Conservation (phyloP, 768 basidiomycete species). For the Phylloporus rhodoxanthus region DNA sequence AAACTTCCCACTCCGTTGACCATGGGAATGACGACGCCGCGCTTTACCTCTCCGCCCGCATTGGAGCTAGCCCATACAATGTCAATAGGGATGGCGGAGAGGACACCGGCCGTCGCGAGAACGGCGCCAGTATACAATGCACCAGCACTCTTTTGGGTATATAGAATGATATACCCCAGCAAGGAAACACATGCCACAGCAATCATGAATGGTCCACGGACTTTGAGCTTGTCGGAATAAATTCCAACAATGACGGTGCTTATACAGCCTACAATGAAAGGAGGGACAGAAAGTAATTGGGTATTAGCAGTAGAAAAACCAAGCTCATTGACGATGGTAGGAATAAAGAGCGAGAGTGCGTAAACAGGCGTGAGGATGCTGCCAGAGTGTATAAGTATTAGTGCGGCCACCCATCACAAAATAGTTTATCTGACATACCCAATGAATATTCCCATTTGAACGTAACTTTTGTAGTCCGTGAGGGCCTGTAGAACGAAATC, state of each 20-base stretch:
- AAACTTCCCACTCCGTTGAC: neutral
- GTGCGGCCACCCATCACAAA: neutral
- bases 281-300: neutral
- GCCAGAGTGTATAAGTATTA: neutral
- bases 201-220: constrained; percentile 1
- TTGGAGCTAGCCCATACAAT: constrained; percentile 2
- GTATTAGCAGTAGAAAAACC: neutral
- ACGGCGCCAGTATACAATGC: neutral
- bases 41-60: constrained; percentile 1
- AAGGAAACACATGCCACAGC: neutral
- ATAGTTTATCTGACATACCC: neutral
- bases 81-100: neutral
- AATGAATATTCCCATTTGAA: neutral
- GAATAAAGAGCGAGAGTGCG: neutral
- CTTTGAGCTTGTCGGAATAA: neutral
- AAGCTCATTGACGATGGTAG: neutral
- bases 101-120: neutral
- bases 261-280: neutral
- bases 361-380: neutral
- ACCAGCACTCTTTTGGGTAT: neutral
- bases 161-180: neutral
- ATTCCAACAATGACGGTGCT: neutral
- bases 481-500: neutral
- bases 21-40: constrained; percentile 1
- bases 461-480: neutral